These are phyloP conservation scores for Globisporangium heterothallicum DNA, from an alignment of 352 stramenopile genomes.

Conservation along the genomic window DNA sequence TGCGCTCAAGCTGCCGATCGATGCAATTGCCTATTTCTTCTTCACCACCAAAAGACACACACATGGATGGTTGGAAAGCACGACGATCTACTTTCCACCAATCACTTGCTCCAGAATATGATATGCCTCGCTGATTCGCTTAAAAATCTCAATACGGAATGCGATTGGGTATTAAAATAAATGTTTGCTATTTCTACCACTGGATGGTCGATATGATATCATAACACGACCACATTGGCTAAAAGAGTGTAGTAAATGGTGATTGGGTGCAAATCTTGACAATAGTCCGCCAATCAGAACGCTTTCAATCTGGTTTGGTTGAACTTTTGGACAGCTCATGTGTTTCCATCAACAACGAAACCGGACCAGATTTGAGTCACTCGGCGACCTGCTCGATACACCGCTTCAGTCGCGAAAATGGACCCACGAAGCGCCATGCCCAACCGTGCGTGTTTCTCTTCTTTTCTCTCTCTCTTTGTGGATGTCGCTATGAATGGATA, in stretches of 20 bases:
- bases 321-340: conserved; percentile 13
- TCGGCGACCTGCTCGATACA: neutral
- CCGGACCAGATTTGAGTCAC: neutral
- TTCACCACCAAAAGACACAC: conserved; percentile 19
- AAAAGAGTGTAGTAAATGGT: neutral
- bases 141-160: neutral
- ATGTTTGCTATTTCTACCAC: neutral
- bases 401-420: conserved; percentile 4
- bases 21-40: neutral
- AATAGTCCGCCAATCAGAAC: neutral
- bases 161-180: neutral
- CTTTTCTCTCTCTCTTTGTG: neutral
- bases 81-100: conserved; percentile 6
- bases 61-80: conserved; percentile 17
- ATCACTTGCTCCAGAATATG: neutral
- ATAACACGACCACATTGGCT: neutral
- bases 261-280: conserved; percentile 7
- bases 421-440: conserved; percentile 6
- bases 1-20: neutral
- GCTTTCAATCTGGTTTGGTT: conserved; percentile 2
- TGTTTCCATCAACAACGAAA: conserved; percentile 15
- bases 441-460: neutral
- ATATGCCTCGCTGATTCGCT: neutral
- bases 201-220: neutral
- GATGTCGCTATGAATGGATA: neutral